These are phyloP conservation scores for Camelina hispida DNA, from an alignment of 345 rosid genomes.

Conservation along the genomic window DNA sequence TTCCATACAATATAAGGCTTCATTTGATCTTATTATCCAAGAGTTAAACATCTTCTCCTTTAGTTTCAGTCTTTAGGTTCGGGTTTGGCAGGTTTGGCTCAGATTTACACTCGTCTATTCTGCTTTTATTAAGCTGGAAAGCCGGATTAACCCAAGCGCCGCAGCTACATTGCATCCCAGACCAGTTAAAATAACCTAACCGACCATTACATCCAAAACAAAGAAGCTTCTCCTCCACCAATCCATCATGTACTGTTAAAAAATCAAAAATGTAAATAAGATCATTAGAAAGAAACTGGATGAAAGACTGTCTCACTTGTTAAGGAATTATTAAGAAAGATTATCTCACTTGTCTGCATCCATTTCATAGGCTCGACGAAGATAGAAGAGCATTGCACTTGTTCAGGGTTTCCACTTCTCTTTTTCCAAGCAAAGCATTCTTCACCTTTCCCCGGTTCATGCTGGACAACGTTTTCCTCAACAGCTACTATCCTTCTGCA, in stretches of 20 bases:
- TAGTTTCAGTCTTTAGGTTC: conserved; percentile 1
- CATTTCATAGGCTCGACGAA: conserved; percentile 96
- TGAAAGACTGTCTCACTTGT: too few species aligned
- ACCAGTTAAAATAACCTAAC: conserved; percentile 89
- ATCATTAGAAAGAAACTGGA: too few species aligned
- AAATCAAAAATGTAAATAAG: conserved; percentile 14
- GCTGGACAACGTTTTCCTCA: conserved; percentile 65
- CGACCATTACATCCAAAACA: conserved; percentile 84
- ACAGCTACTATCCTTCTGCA: conserved; percentile 83
- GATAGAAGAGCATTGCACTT: conserved; percentile 70
- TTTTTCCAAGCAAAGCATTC: conserved; percentile 77
- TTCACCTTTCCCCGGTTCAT: conserved; percentile 77
- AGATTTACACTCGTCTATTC: conserved; percentile 62
- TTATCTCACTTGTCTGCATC: conserved; percentile 70
- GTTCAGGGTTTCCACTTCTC: conserved; percentile 58
- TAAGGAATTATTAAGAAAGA: neutral
- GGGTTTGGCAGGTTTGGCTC: conserved; percentile 18
- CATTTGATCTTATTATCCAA: neutral
- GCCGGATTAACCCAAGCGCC: conserved; percentile 97
- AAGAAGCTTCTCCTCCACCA: conserved; percentile 77
- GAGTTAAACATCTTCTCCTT: neutral
- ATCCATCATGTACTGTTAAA: conserved; percentile 75
- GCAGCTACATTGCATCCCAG: conserved; percentile 94
- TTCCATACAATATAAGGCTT: neutral
- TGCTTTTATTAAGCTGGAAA: conserved; percentile 79